Conservation (phyloP, 805 yeast genomes). For the Pichia exigua region DNA sequence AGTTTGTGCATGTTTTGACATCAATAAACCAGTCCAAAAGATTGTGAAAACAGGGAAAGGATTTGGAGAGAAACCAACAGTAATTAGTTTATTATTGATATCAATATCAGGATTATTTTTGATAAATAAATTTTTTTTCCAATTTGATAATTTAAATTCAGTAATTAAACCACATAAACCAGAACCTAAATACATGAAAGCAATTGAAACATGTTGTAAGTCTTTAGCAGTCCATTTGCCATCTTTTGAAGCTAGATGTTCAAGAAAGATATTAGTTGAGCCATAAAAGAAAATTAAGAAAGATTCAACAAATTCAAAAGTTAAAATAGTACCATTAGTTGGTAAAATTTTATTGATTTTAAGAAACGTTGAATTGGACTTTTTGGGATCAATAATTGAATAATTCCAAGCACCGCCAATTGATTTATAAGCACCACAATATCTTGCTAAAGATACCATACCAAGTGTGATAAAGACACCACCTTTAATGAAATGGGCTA, state of each 20-base stretch:
- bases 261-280: constrained; percentile 79
- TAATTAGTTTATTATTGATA: constrained; percentile 16
- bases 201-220: constrained; percentile 83
- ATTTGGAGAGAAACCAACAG: constrained; percentile 82
- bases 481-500: constrained; percentile 96
- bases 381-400: constrained; percentile 22
- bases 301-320: constrained; percentile 83
- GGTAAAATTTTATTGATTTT: constrained; percentile 20
- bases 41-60: constrained; percentile 92
- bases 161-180: constrained; percentile 86
- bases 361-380: constrained; percentile 7
- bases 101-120: background rate
- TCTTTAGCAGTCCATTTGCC: constrained; percentile 89
- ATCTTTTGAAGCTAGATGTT: constrained; percentile 71
- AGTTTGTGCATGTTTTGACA: constrained; percentile 92
- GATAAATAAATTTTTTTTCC: constrained; percentile 39
- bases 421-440: constrained; percentile 69
- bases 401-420: constrained; percentile 91
- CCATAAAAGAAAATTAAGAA: constrained; percentile 83
- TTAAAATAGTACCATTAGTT: constrained; percentile 33
- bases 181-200: constrained; percentile 84
- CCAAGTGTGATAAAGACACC: constrained; percentile 80
- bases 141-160: constrained; percentile 55
- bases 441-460: constrained; percentile 71
- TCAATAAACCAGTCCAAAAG: constrained; percentile 92